Percentiles rank a stretch among this genome's conserved stretches.
These are phyloP conservation scores for Silene conica DNA, from an alignment of 148 eudicot genomes.

Conservation along the genomic window DNA sequence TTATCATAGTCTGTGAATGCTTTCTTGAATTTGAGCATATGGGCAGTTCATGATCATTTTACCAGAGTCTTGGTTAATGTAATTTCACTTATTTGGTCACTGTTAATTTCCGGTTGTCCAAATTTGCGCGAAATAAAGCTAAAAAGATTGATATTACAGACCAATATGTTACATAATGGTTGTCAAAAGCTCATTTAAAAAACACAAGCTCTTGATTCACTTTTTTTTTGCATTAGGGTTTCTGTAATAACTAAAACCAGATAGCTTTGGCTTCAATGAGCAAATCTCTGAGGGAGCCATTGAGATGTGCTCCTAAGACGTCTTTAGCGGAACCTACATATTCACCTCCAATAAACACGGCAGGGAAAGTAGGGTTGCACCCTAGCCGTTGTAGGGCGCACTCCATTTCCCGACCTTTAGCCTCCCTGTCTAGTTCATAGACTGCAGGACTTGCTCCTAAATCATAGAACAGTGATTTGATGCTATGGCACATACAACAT, in stretches of 20 bases:
- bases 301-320: slow-evolving; percentile 31
- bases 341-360: slow-evolving; percentile 32
- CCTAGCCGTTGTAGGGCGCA: slow-evolving; percentile 30
- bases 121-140: too few species aligned
- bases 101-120: neutral
- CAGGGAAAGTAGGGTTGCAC: slow-evolving; percentile 34
- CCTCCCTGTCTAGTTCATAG: slow-evolving; percentile 29
- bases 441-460: slow-evolving; percentile 41
- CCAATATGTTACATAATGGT: slow-evolving; percentile 15
- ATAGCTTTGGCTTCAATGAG: slow-evolving; percentile 35
- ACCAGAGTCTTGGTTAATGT: too few species aligned
- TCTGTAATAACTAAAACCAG: slow-evolving; percentile 26
- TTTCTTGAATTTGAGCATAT: too few species aligned
- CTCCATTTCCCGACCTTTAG: slow-evolving; percentile 34
- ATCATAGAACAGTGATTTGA: slow-evolving; percentile 29
- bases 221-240: neutral
- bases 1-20: too few species aligned
- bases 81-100: neutral
- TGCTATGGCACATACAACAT: slow-evolving; percentile 38
- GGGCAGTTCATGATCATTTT: too few species aligned
- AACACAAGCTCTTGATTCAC: slow-evolving; percentile 23
- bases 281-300: slow-evolving; percentile 32
- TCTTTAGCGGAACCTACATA: slow-evolving; percentile 35
- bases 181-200: slow-evolving; percentile 30
- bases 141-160: neutral